These are phyloP conservation scores for Lachancea sp. DNA, from an alignment of 805 yeast genomes.

Conservation along the genomic window DNA sequence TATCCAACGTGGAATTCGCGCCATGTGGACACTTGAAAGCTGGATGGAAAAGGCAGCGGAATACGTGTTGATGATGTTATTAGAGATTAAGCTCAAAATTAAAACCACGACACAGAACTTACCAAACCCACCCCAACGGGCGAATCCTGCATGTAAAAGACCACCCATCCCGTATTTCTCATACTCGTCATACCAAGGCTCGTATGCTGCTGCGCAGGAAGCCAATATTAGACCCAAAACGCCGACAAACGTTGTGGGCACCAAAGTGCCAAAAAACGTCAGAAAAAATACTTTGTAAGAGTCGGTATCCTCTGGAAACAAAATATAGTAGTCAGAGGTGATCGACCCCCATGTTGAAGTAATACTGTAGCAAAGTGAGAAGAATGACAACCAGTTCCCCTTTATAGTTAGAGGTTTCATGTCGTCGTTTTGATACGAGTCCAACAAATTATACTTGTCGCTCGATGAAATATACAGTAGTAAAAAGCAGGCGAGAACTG, in stretches of 20 bases:
- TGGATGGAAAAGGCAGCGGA: conserved; percentile 79
- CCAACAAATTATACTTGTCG: conserved; percentile 36
- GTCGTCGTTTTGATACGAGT: conserved; percentile 32
- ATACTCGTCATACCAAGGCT: conserved; percentile 55
- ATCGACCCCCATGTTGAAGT: conserved; percentile 88
- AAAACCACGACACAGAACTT: conserved; percentile 65
- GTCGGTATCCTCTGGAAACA: conserved; percentile 68
- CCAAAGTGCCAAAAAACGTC: conserved; percentile 58
- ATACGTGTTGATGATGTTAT: conserved; percentile 74
- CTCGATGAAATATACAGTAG: conserved; percentile 60
- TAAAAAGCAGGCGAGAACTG: conserved; percentile 60
- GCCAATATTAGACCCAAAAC: conserved; percentile 67
- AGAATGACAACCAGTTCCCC: conserved; percentile 70
- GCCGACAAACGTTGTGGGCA: conserved; percentile 75
- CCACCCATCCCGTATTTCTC: conserved; percentile 67
- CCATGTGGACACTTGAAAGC: conserved; percentile 47
- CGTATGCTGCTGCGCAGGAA: conserved; percentile 52
- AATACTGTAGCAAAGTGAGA: conserved; percentile 66
- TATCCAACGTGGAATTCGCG: conserved; percentile 70
- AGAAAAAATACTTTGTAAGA: conserved; percentile 47
- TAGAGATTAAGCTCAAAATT: conserved; percentile 70
- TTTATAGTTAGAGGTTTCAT: conserved; percentile 37
- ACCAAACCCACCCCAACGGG: conserved; percentile 70
- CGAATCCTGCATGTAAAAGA: conserved; percentile 54
- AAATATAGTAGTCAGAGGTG: conserved; percentile 76